These are phyloP conservation scores for Cladophialophora carrionii DNA, from an alignment of 2,329 filamentous ascomycete genomes.

Conservation along the genomic window DNA sequence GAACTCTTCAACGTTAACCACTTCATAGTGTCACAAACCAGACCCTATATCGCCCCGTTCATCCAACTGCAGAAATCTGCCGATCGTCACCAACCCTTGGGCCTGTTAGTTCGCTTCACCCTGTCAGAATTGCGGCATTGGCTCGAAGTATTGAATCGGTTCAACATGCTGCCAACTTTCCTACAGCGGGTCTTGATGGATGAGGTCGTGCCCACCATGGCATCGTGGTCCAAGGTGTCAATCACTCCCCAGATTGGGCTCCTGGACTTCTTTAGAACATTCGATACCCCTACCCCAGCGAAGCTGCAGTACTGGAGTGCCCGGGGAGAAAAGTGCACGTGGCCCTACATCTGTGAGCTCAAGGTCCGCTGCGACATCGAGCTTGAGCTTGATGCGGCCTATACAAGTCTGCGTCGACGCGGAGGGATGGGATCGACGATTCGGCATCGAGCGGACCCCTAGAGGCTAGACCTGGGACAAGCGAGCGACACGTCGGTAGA, in stretches of 20 bases:
- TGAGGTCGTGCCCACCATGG: conserved; percentile 82
- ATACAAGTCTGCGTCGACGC: conserved; percentile 70
- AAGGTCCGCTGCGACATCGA: conserved; percentile 83
- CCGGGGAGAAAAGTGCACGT: conserved; percentile 82
- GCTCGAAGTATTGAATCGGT: conserved; percentile 75
- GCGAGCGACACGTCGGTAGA: conserved; percentile 3
- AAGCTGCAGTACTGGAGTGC: conserved; percentile 83
- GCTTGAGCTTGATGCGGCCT: conserved; percentile 82
- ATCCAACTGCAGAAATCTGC: conserved; percentile 68
- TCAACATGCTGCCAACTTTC: conserved; percentile 77
- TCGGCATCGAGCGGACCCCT: conserved; percentile 16
- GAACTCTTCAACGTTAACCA: conserved; percentile 99
- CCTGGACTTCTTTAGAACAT: conserved; percentile 72
- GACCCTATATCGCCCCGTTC: conserved; percentile 90
- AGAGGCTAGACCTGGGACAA: conserved; percentile 2
- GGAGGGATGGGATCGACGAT: conserved; percentile 20
- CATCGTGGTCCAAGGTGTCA: conserved; percentile 92
- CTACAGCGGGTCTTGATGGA: conserved; percentile 70
- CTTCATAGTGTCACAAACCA: conserved; percentile 97
- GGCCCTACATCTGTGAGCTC: conserved; percentile 83
- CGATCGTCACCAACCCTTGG: conserved; percentile 69
- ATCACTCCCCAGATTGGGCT: conserved; percentile 81
- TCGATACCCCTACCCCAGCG: conserved; percentile 79
- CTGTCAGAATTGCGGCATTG: conserved; percentile 61
- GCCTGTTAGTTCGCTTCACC: conserved; percentile 66